Evolutionary conservation across 140 eudicot species (phyloP), one percentile per base, ranked within the genome.

Genomic region (Ambrosia hybrid): DNA sequence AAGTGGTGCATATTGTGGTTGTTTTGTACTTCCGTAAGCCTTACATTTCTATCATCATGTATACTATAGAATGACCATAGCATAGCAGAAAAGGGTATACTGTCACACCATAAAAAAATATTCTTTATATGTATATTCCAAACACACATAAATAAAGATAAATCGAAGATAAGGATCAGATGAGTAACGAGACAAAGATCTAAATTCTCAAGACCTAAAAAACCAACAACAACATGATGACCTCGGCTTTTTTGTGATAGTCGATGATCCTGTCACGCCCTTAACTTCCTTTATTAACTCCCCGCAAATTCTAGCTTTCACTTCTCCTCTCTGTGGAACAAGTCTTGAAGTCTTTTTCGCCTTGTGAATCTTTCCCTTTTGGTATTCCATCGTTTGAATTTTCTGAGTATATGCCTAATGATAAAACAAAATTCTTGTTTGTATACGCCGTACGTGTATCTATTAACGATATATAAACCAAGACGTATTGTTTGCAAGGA

Each of bases 261-360:
- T 64, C 39, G 61, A 5, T 11, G 58, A 12, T 30, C 61, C 36
- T 0, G 37, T 65, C 15, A 1, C 37, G 33, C 41, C 59, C 56
- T 78, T 71, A 26, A 64, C 82, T 64, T 78, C 73, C 56, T 64
- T 71, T 71, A 55, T 78, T 11, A 71, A 34, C 68, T 71, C 68
- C 63, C 0, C 36, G 6, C 78, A 78, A 7, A 78, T 71, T 71
- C 52, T 78, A 49, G 67, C 82, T 57, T 78, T 78, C 60, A 71
- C 77, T 57, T 71, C 63, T 71, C 77, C 82, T 71, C 73, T 41
- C 55, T 10, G 55, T 2, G 77, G 82, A 64, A 78, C 3, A 9
- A 71, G 73, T 17, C 68, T 63, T 4, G 12, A 0, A 4, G 78
- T 0, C 12, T 10, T 69, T 21, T 57, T 3, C 5, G 6, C 26